Evolutionary conservation across 495 filamentous ascomycete species (phyloP).

Genomic region (Hypoxylon intermedium): DNA sequence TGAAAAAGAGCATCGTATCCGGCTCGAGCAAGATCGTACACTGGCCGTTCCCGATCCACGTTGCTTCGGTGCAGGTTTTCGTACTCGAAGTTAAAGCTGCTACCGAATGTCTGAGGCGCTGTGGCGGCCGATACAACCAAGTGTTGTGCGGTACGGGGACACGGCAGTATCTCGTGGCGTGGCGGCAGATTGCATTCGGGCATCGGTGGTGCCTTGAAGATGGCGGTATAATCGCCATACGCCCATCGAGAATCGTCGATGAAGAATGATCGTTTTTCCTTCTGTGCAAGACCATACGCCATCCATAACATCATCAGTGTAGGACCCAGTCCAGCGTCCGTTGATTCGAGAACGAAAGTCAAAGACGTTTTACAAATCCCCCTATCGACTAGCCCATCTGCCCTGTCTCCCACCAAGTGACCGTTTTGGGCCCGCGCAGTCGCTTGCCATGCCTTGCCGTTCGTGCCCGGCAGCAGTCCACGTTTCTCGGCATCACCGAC

Average conservation of each 20-base stretch:
- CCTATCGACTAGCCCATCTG: conserved; percentile 45
- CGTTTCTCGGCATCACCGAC: conserved; percentile 66
- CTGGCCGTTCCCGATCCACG: conserved; percentile 55
- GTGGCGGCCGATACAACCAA: conserved; percentile 73
- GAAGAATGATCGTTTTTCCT: conserved; percentile 74
- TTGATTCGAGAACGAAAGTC: conserved; percentile 73
- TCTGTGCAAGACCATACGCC: conserved; percentile 74
- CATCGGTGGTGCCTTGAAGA: conserved; percentile 66
- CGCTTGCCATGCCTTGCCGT: conserved; percentile 36
- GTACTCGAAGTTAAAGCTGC: conserved; percentile 58
- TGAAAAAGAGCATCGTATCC: conserved; percentile 73
- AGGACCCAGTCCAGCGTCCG: conserved; percentile 71
- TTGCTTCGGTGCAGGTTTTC: conserved; percentile 56
- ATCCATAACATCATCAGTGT: conserved; percentile 76
- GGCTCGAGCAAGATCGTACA: conserved; percentile 65
- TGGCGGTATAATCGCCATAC: conserved; percentile 72
- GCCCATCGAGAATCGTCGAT: conserved; percentile 79
- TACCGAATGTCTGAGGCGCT: conserved; percentile 61
- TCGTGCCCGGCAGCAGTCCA: conserved; percentile 58
- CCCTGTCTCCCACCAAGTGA: conserved; percentile 47
- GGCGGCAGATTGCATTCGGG: conserved; percentile 67
- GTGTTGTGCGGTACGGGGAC: conserved; percentile 71
- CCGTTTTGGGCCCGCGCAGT: conserved; percentile 38
- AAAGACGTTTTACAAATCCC: conserved; percentile 68
- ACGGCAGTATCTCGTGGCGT: conserved; percentile 69